Conservation (phyloP, 345 rosid genomes). For the Eutrema yunnanense region DNA sequence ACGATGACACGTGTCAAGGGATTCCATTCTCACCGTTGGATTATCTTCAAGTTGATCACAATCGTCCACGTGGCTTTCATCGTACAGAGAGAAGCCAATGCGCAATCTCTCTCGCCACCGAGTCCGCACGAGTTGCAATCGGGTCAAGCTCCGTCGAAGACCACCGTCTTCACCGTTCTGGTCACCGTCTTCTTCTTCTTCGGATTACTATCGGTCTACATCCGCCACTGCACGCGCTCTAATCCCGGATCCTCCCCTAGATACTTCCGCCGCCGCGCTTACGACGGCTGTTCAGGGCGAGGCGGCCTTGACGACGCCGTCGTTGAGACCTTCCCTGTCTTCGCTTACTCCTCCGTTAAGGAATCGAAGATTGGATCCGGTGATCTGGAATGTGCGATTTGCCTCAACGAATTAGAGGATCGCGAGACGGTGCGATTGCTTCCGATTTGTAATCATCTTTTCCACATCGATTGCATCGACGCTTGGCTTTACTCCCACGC, state of each 20-base stretch:
- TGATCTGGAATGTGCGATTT: slow-evolving; percentile 47
- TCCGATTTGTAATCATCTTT: slow-evolving; percentile 50
- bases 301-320: slow-evolving; percentile 46
- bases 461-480: slow-evolving; percentile 52
- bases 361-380: slow-evolving; percentile 39
- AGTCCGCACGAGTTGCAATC: not conserved
- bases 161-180: slow-evolving; percentile 25
- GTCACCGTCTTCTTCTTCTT: slow-evolving; percentile 12
- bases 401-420: slow-evolving; percentile 45
- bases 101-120: slow-evolving; percentile 18
- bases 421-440: slow-evolving; percentile 38
- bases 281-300: not conserved
- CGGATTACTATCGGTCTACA: slow-evolving; percentile 24
- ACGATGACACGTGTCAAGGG: not conserved
- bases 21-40: not conserved
- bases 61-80: slow-evolving; percentile 19
- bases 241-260: not conserved
- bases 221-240: slow-evolving; percentile 10
- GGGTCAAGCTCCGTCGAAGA: slow-evolving; percentile 1
- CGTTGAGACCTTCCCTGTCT: slow-evolving; percentile 53
- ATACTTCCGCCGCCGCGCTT: not conserved
- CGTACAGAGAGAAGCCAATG: not conserved
- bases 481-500: slow-evolving; percentile 44
- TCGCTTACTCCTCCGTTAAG: slow-evolving; percentile 51
- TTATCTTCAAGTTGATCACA: not conserved